Conservation (phyloP, 2,329 filamentous ascomycete species). For the Juglanconis sp. region DNA sequence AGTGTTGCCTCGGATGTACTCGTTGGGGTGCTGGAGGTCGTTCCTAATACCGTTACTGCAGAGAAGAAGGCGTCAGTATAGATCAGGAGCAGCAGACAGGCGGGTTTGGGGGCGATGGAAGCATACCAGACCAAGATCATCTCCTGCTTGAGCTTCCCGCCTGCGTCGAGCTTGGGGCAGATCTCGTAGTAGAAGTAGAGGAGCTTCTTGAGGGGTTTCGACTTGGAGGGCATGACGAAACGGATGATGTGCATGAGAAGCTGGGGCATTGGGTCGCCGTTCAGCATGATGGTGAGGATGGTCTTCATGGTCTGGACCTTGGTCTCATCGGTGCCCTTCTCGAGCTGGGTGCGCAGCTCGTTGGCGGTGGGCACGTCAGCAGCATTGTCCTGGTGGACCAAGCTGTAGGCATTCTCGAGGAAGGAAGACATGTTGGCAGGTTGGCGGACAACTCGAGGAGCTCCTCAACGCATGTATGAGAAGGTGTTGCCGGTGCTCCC, state of each 20-base stretch:
- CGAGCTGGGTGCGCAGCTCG: conserved; percentile 87
- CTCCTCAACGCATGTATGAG: conserved; percentile 10
- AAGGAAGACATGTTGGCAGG: conserved; percentile 80
- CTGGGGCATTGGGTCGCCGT: conserved; percentile 92
- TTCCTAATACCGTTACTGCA: conserved; percentile 93
- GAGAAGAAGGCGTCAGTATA: conserved; percentile 23
- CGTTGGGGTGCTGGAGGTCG: conserved; percentile 94
- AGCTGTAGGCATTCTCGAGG: conserved; percentile 89
- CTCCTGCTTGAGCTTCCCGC: conserved; percentile 96
- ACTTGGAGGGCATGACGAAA: conserved; percentile 98
- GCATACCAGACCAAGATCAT: conserved; percentile 97
- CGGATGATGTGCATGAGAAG: conserved; percentile 99
- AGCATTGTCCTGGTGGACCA: conserved; percentile 97
- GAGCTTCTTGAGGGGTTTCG: conserved; percentile 94
- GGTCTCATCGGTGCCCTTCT: conserved; percentile 88
- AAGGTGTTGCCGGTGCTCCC: background rate
- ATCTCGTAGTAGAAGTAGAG: conserved; percentile 99
- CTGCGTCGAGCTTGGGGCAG: conserved; percentile 89
- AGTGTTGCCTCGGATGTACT: conserved; percentile 98
- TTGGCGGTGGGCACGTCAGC: conserved; percentile 87
- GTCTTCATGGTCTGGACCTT: conserved; percentile 96
- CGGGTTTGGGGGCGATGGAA: background rate
- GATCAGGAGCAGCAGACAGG: background rate
- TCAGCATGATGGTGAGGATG: conserved; percentile 95
- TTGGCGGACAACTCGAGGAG: conserved; percentile 15